Percentiles rank a stretch among this genome's conserved stretches.
These are phyloP conservation scores for Delonix regia DNA, from an alignment of 306 rosid genomes.

Conservation along the genomic window DNA sequence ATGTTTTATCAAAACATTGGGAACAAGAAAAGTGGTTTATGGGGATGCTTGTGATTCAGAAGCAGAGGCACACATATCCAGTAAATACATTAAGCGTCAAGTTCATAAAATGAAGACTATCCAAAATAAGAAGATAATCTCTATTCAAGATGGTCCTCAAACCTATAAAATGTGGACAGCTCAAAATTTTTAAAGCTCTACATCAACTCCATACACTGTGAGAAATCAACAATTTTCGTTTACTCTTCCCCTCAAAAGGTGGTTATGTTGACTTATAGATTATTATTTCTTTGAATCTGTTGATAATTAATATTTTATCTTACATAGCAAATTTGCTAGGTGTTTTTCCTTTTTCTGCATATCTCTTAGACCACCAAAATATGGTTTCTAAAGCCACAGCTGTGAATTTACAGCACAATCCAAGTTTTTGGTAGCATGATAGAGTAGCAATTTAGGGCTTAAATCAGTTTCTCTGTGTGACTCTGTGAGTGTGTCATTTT, in stretches of 20 bases:
- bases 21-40: background rate
- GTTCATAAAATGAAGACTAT: too few species aligned
- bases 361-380: constrained; percentile 9
- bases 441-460: background rate
- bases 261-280: too few species aligned
- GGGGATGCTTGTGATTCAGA: background rate
- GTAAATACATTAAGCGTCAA: too few species aligned
- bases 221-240: background rate
- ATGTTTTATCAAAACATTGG: background rate
- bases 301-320: background rate
- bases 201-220: background rate
- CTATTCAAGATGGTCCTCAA: background rate
- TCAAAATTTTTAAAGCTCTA: background rate
- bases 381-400: background rate
- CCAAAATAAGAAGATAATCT: too few species aligned
- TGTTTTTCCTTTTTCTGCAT: background rate
- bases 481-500: background rate
- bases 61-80: background rate
- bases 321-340: background rate
- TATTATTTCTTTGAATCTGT: background rate
- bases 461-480: background rate
- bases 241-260: background rate
- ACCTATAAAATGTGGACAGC: background rate
- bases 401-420: constrained; percentile 11
- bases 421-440: background rate